Conservation (phyloP, 108 stramenopile species). For the Cylindrotheca closterium region DNA sequence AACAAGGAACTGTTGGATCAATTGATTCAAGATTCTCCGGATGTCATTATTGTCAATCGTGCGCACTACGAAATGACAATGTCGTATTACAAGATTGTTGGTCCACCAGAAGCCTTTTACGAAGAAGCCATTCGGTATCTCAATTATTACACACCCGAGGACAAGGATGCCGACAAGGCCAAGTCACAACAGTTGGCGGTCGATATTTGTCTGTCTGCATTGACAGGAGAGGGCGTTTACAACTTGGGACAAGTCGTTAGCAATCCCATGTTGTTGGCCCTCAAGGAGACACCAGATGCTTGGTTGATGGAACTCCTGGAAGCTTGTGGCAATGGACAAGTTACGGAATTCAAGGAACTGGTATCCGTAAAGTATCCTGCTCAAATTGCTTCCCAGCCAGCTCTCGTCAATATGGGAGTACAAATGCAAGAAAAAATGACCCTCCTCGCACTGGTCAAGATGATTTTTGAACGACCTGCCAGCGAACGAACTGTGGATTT, state of each 20-base stretch:
- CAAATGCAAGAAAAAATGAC: slow-evolving; percentile 95
- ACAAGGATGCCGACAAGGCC: slow-evolving; percentile 27
- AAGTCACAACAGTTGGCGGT: slow-evolving; percentile 66
- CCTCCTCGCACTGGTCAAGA: slow-evolving; percentile 90
- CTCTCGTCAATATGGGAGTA: slow-evolving; percentile 70
- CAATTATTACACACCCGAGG: slow-evolving; percentile 59
- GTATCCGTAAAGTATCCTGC: slow-evolving; percentile 46
- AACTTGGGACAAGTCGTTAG: slow-evolving; percentile 95
- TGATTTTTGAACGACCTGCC: slow-evolving; percentile 92
- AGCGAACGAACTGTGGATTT: slow-evolving; percentile 88
- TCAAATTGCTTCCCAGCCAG: slow-evolving; percentile 83
- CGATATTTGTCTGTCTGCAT: slow-evolving; percentile 92
- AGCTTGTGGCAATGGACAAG: slow-evolving; percentile 87
- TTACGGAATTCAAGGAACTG: slow-evolving; percentile 72
- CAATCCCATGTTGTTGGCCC: slow-evolving; percentile 74
- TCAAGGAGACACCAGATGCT: slow-evolving; percentile 65
- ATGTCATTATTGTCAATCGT: slow-evolving; percentile 82
- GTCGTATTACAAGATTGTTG: slow-evolving; percentile 92
- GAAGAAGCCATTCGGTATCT: slow-evolving; percentile 87
- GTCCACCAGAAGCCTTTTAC: slow-evolving; percentile 95
- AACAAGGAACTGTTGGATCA: slow-evolving; percentile 60
- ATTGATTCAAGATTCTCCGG: slow-evolving; percentile 44
- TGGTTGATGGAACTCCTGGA: slow-evolving; percentile 89
- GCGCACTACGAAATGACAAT: slow-evolving; percentile 89
- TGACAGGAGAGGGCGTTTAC: slow-evolving; percentile 96